A percentile compares a stretch with the other conserved stretches of the same genome.
phyloP scores from a whole-genome alignment of 805 yeast genomes.

The Zygosaccharomyces bisporus region DNA sequence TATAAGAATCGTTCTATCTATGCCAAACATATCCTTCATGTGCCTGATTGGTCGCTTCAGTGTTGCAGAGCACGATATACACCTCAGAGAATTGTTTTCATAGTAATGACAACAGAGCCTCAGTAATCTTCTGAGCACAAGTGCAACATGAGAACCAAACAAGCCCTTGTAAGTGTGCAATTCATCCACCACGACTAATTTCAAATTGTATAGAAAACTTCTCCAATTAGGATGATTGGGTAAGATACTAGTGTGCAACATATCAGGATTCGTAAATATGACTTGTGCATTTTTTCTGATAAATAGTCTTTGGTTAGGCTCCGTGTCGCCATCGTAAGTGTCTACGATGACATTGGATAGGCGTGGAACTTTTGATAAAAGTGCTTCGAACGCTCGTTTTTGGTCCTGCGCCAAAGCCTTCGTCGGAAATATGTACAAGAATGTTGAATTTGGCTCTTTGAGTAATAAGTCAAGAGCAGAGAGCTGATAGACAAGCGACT shows the following conservation, averaged over 20 bases:
- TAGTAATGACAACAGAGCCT: conserved; percentile 44
- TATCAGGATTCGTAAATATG: conserved; percentile 93
- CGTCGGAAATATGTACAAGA: conserved; percentile 91
- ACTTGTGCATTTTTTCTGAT: conserved; percentile 67
- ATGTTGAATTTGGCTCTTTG: conserved; percentile 46
- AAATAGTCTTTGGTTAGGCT: conserved; percentile 45
- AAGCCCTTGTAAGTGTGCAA: conserved; percentile 85
- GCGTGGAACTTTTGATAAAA: conserved; percentile 49
- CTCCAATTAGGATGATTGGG: conserved; percentile 78
- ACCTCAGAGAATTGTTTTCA: conserved; percentile 49
- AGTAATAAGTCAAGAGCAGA: conserved; percentile 61
- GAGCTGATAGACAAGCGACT: conserved; percentile 85
- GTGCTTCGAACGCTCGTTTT: conserved; percentile 65
- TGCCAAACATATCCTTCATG: conserved; percentile 71
- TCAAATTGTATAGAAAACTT: conserved; percentile 58
- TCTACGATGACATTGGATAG: conserved; percentile 51
- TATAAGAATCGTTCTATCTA: conserved; percentile 55
- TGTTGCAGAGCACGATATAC: conserved; percentile 94
- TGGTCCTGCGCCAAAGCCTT: conserved; percentile 98
- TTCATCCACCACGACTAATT: conserved; percentile 76
- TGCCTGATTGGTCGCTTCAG: conserved; percentile 68
- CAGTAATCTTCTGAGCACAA: conserved; percentile 74
- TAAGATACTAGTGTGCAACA: conserved; percentile 77
- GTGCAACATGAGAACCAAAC: conserved; percentile 89
- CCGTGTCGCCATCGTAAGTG: conserved; percentile 95